Percentiles rank a stretch among this genome's conserved stretches.
Evolutionary conservation across 352 stramenopile species (phyloP).

Genomic region (Phytophthora uliginosa): DNA sequence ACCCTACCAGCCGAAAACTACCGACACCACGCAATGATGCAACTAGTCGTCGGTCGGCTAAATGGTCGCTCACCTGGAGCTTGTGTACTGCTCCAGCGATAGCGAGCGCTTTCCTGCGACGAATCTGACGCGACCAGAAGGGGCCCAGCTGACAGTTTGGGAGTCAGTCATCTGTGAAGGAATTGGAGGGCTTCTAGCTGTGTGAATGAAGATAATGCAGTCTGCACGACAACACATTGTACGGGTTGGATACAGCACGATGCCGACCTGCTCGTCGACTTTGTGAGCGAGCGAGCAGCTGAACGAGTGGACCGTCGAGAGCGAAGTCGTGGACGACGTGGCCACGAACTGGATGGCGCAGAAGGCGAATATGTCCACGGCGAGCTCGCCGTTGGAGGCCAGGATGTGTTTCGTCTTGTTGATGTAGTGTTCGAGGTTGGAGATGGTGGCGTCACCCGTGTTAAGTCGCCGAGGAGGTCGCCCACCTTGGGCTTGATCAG

Average conservation of each 20-base stretch:
- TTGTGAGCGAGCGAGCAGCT: slow-evolving; percentile 78
- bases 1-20: no score
- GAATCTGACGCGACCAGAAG: slow-evolving; percentile 17
- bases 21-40: no score
- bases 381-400: slow-evolving; percentile 35
- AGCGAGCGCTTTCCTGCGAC: slow-evolving; percentile 28
- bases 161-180: slow-evolving; percentile 20
- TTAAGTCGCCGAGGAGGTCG: slow-evolving; percentile 35
- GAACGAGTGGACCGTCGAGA: slow-evolving; percentile 57
- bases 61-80: slow-evolving; percentile 38
- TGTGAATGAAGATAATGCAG: no score
- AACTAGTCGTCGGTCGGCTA: no score
- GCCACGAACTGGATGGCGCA: slow-evolving; percentile 63
- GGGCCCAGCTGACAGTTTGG: slow-evolving; percentile 33
- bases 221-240: slow-evolving; percentile 4
- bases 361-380: slow-evolving; percentile 63
- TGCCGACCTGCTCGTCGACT: slow-evolving; percentile 45
- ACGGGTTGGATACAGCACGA: slow-evolving; percentile 55
- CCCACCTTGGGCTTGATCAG: slow-evolving; percentile 35
- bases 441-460: slow-evolving; percentile 58
- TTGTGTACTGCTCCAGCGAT: slow-evolving; percentile 49
- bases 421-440: slow-evolving; percentile 47
- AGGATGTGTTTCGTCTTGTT: slow-evolving; percentile 45
- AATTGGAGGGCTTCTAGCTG: no score
- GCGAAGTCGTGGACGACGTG: slow-evolving; percentile 57